Evolutionary conservation across 345 rosid genomes (phyloP).

Genomic region (Hibiscus trionum): DNA sequence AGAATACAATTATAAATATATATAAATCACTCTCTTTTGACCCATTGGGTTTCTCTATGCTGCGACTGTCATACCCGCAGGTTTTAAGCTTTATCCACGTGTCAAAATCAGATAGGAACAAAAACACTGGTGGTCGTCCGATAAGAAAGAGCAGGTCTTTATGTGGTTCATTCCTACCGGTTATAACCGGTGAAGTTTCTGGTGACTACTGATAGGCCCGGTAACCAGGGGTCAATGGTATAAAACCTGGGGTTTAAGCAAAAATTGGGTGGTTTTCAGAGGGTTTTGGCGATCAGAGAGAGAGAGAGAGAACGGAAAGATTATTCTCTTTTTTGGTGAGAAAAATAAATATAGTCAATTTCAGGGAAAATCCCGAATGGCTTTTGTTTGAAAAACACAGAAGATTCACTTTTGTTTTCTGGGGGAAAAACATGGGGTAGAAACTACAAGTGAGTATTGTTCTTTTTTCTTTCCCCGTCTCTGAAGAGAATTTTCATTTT

Average conservation of each 20-base stretch:
- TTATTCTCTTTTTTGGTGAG: conserved; percentile 13
- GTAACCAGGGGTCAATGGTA: conserved; percentile 38
- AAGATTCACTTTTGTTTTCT: conserved; percentile 23
- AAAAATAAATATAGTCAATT: not conserved
- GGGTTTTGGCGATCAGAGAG: conserved; percentile 35
- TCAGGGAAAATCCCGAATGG: conserved; percentile 22
- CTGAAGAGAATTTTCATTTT: too few species aligned
- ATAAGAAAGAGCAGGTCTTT: conserved; percentile 29
- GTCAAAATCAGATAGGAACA: conserved; percentile 21
- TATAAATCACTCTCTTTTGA: conserved; percentile 11
- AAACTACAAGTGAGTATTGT: conserved; percentile 18
- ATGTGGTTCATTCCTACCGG: conserved; percentile 20
- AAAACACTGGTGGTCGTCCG: conserved; percentile 26
- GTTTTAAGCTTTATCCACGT: conserved; percentile 25
- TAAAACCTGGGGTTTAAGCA: conserved; percentile 53
- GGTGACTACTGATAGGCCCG: conserved; percentile 29
- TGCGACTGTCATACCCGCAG: conserved; percentile 16
- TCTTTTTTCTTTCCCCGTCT: not conserved
- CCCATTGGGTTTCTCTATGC: conserved; percentile 19
- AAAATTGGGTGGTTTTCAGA: conserved; percentile 36
- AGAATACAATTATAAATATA: not conserved
- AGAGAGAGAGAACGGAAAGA: not conserved
- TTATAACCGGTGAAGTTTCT: conserved; percentile 14
- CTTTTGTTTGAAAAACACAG: conserved; percentile 22
- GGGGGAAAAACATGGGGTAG: conserved; percentile 40